phyloP scores from a whole-genome alignment of 169 alveolate genomes.

The Eimeria praecox region DNA sequence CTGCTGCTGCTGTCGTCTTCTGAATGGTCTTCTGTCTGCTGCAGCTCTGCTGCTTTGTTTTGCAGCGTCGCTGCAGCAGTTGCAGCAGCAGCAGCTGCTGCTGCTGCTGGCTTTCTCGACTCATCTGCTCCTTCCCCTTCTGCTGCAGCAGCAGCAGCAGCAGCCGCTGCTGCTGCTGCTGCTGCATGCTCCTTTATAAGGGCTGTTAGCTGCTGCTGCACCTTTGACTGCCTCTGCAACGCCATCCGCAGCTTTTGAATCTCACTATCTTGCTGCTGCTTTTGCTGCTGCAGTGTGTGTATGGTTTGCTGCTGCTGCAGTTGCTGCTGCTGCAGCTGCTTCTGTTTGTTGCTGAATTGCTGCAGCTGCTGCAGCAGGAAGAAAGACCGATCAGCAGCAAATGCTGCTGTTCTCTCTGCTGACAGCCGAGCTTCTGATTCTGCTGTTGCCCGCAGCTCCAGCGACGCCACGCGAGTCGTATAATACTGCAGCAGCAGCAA shows the following conservation, averaged over 20 bases:
- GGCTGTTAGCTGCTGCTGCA: slow-evolving; percentile 14
- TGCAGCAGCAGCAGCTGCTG: slow-evolving; percentile 19
- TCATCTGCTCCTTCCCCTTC: slow-evolving; percentile 18
- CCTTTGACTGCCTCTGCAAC: neutral
- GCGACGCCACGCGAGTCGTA: slow-evolving; percentile 3
- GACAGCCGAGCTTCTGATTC: neutral
- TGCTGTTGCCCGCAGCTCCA: slow-evolving; percentile 27
- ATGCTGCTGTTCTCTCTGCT: slow-evolving; percentile 34
- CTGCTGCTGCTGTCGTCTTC: neutral
- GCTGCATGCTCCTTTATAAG: slow-evolving; percentile 17
- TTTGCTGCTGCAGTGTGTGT: slow-evolving; percentile 13
- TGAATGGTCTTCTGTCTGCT: neutral
- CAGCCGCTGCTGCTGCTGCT: slow-evolving; percentile 25
- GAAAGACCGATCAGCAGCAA: slow-evolving; percentile 41
- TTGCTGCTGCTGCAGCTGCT: slow-evolving; percentile 26
- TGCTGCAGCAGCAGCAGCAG: neutral
- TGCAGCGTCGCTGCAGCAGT: neutral
- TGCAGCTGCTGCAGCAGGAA: slow-evolving; percentile 55
- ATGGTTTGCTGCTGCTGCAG: slow-evolving; percentile 39
- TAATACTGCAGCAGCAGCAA: slow-evolving; percentile 52
- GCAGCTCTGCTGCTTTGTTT: slow-evolving; percentile 7
- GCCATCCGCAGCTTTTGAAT: neutral
- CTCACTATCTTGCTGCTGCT: slow-evolving; percentile 18
- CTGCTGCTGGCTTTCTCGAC: neutral
- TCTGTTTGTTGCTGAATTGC: slow-evolving; percentile 24